Evolutionary conservation across 306 rosid species (phyloP).

Genomic region (Prunus mira): DNA sequence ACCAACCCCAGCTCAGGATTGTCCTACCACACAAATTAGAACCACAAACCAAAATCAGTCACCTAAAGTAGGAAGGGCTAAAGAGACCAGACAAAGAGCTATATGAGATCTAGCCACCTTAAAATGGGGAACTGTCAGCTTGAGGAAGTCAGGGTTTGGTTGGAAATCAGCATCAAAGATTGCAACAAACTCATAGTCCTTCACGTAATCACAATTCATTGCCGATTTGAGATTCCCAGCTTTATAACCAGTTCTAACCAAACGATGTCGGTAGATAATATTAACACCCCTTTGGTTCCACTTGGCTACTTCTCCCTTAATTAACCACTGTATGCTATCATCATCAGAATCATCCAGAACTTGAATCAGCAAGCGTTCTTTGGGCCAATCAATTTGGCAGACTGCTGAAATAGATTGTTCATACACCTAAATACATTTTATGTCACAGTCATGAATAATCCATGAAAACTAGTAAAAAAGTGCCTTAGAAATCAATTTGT

Average conservation of each 20-base stretch:
- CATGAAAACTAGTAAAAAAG: neutral
- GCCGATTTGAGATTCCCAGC: conserved; percentile 86
- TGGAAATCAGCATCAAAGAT: conserved; percentile 81
- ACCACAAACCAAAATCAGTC: conserved; percentile 17
- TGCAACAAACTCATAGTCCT: conserved; percentile 67
- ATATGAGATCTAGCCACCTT: conserved; percentile 36
- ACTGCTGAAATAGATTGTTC: conserved; percentile 73
- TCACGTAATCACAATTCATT: conserved; percentile 62
- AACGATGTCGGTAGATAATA: conserved; percentile 62
- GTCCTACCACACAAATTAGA: conserved; percentile 29
- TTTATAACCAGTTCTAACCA: conserved; percentile 64
- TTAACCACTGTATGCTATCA: conserved; percentile 58
- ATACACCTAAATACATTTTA: conserved; percentile 50
- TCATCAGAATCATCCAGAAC: conserved; percentile 78
- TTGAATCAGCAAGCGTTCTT: conserved; percentile 56
- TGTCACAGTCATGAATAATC: conserved; percentile 21
- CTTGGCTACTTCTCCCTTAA: conserved; percentile 56
- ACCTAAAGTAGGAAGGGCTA: conserved; percentile 11
- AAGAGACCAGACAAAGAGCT: neutral
- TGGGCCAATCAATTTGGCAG: conserved; percentile 77
- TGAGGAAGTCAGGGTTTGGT: conserved; percentile 63
- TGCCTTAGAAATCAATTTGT: conserved; percentile 9
- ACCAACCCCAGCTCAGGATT: conserved; percentile 67
- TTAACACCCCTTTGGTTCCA: conserved; percentile 66
- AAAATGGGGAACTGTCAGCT: conserved; percentile 64